Evolutionary conservation across 352 stramenopile species (phyloP).

Genomic region (Pythium insidiosum): DNA sequence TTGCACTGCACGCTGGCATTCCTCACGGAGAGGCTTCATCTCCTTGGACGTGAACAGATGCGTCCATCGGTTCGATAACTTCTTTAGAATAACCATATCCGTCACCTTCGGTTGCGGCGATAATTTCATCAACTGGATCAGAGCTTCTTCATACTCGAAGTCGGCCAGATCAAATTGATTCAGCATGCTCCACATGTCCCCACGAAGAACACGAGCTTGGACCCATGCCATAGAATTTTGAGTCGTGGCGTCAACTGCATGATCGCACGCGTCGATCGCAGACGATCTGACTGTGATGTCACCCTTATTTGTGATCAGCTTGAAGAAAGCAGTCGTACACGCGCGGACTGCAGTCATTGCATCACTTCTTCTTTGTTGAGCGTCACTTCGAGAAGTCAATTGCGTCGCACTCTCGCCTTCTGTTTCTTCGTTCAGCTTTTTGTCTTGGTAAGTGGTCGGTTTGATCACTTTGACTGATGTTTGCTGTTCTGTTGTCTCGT

Average conservation of each 20-base stretch:
- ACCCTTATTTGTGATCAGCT: slow-evolving; percentile 33
- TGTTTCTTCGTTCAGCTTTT: no score
- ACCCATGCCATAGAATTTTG: slow-evolving; percentile 15
- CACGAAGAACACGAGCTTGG: slow-evolving; percentile 38
- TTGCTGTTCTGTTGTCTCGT: no score
- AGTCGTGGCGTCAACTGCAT: slow-evolving; percentile 27
- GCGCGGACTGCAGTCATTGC: no score
- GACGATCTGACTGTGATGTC: slow-evolving; percentile 24
- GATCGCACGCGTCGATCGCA: slow-evolving; percentile 33
- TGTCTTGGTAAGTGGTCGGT: no score
- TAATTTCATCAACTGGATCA: background rate
- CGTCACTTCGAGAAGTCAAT: no score
- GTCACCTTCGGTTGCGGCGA: background rate
- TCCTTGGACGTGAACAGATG: slow-evolving; percentile 31
- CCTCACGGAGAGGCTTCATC: slow-evolving; percentile 31
- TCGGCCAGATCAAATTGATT: slow-evolving; percentile 27
- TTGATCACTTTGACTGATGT: no score
- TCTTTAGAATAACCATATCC: slow-evolving; percentile 31
- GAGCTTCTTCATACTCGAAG: slow-evolving; percentile 27
- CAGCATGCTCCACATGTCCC: slow-evolving; percentile 42
- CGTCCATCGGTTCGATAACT: slow-evolving; percentile 41
- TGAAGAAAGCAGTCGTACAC: no score
- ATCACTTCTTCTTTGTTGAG: no score
- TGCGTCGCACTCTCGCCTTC: no score
- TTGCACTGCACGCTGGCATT: slow-evolving; percentile 11